Conservation (phyloP, 2,329 filamentous ascomycete species). For the Pseudogymnoascus verrucosus region DNA sequence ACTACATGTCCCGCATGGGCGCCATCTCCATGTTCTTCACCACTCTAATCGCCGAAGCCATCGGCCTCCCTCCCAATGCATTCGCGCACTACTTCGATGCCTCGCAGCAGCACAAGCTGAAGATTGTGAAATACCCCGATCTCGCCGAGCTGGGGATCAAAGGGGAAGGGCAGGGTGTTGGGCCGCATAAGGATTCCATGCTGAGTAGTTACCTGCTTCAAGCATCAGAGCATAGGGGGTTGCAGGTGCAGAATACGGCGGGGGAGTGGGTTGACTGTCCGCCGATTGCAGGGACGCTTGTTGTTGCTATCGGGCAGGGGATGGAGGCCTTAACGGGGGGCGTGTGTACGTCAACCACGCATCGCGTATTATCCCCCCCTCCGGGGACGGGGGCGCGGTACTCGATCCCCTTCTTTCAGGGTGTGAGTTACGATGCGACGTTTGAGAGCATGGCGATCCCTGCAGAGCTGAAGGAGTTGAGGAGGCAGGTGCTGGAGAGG, state of each 20-base stretch:
- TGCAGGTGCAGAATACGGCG: slow-evolving; percentile 74
- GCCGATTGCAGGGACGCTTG: slow-evolving; percentile 67
- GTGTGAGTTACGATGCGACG: slow-evolving; percentile 67
- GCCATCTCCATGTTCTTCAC: slow-evolving; percentile 66
- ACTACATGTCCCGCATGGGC: slow-evolving; percentile 73
- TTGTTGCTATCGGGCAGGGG: slow-evolving; percentile 81
- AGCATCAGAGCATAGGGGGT: slow-evolving; percentile 63
- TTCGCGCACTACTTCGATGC: slow-evolving; percentile 70
- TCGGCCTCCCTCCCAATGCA: slow-evolving; percentile 58
- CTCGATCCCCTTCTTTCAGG: slow-evolving; percentile 83
- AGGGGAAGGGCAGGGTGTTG: slow-evolving; percentile 52
- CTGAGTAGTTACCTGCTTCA: slow-evolving; percentile 74
- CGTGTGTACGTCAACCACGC: slow-evolving; percentile 74
- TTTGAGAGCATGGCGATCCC: slow-evolving; percentile 63
- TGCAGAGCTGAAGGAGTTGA: slow-evolving; percentile 52
- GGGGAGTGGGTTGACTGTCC: slow-evolving; percentile 79
- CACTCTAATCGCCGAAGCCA: slow-evolving; percentile 74
- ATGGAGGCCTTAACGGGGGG: slow-evolving; percentile 78
- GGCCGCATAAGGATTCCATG: slow-evolving; percentile 82
- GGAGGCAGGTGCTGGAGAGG: slow-evolving; percentile 47
- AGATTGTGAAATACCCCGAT: slow-evolving; percentile 83
- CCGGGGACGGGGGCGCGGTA: slow-evolving; percentile 65
- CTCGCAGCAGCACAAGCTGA: slow-evolving; percentile 72
- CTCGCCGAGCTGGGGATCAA: slow-evolving; percentile 46
- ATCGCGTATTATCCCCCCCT: slow-evolving; percentile 68